Percentiles rank a stretch among this genome's conserved stretches.
These are phyloP conservation scores for Paraphysoderma sedebokerense DNA, from an alignment of 371 early-diverging fungal species.

Conservation along the genomic window DNA sequence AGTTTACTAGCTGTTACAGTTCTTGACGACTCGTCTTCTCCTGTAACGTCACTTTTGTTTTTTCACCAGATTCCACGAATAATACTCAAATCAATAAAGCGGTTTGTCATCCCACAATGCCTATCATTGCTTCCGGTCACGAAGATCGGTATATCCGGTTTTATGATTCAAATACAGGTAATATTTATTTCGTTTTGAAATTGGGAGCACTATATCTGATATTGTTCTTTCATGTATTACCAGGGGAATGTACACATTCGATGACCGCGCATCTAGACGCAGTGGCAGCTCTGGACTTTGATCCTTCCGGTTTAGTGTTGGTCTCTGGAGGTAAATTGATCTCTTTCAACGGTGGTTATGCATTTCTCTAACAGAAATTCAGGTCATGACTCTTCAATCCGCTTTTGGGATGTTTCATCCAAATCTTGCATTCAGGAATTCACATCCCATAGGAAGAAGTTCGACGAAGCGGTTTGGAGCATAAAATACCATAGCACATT, in stretches of 20 bases:
- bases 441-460: conserved; percentile 51
- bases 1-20: neutral
- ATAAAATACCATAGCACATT: conserved; percentile 42
- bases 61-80: conserved; percentile 32
- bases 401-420: conserved; percentile 60
- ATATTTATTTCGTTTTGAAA: neutral
- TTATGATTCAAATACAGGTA: conserved; percentile 55
- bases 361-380: neutral
- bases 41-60: neutral
- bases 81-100: conserved; percentile 61
- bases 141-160: conserved; percentile 62
- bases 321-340: conserved; percentile 45
- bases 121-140: conserved; percentile 52
- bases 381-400: conserved; percentile 66
- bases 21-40: neutral
- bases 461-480: conserved; percentile 56
- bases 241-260: conserved; percentile 38
- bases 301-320: conserved; percentile 41
- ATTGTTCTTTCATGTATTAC: neutral
- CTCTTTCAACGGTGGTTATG: neutral
- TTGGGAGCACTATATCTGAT: neutral
- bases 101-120: conserved; percentile 52
- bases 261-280: conserved; percentile 52
- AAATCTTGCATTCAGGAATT: conserved; percentile 57
- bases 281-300: conserved; percentile 48